Evolutionary conservation across 1,139 yeast species (phyloP), one percentile per base, ranked within the genome.

Genomic region (Hyphopichia khmerensis): DNA sequence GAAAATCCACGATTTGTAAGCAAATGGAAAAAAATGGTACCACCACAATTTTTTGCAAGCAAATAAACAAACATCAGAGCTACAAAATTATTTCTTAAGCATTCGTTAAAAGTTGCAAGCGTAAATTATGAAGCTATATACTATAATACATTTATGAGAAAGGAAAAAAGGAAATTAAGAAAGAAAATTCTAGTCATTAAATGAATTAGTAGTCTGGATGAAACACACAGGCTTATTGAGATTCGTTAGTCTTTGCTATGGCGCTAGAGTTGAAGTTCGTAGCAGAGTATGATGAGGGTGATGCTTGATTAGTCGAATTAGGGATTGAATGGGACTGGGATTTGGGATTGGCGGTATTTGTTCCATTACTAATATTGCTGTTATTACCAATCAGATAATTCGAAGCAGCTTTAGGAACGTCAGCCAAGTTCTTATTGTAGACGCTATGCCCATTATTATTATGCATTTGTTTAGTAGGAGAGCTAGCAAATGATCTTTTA

Each of bases 131-230:
- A 14, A 14, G n/a, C 3, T 15, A 29, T 18, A 33, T 33, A 33
- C 26, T 33, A 33, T 33, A 33, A 33, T 33, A 33, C 36, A 33
- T 33, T 33, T 33, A 21, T 21, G n/a, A 33, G 34, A 32, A 32
- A 17, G 34, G 34, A 16, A 26, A 26, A 26, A 26, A 16, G 18
- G n/a, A 30, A 16, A 18, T n/a, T 32, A n/a, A 17, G 6, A 18
- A 32, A n/a, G 5, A 6, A n/a, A 16, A 16, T 32, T 23, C 17
- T 16, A 18, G 34, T 32, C 34, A 32, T 32, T 32, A 32, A 32
- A 32, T 32, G 21, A 32, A 32, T 17, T 32, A 16, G 17, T 16
- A 11, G 10, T 8, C 4, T 9, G 29, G 11, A 4, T 9, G 5
- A 4, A 8, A 26, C 11, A 26, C 29, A 26, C 29, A 3, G 10